Evolutionary conservation across 192 early-diverging fungal genomes (phyloP).

Genomic region (Coemansia sp.): DNA sequence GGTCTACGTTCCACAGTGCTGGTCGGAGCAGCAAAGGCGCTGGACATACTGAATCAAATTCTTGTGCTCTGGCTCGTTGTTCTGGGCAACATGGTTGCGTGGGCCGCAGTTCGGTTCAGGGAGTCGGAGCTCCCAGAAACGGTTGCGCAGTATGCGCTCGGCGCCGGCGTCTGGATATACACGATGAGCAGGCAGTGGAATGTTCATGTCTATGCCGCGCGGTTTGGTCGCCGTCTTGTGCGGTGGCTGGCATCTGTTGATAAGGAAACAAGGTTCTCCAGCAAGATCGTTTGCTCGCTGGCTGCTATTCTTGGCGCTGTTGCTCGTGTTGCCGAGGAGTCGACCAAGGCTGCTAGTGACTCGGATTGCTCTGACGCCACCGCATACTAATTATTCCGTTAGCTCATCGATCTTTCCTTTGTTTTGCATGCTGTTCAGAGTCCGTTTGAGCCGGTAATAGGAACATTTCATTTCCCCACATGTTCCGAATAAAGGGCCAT

Average conservation of each 20-base stretch:
- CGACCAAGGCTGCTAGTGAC: background rate
- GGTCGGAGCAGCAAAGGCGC: background rate
- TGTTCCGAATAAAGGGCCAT: too few relatives aligned
- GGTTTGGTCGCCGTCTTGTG: background rate
- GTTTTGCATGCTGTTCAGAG: too few relatives aligned
- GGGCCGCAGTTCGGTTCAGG: slow-evolving; percentile 35
- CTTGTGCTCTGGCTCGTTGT: slow-evolving; percentile 34
- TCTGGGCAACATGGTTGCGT: slow-evolving; percentile 31
- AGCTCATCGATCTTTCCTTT: background rate
- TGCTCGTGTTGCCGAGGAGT: slow-evolving; percentile 25
- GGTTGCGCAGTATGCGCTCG: slow-evolving; percentile 7
- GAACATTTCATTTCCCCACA: too few relatives aligned
- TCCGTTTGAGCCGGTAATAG: too few relatives aligned
- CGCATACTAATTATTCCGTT: background rate
- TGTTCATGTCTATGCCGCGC: slow-evolving; percentile 12
- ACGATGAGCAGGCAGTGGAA: background rate
- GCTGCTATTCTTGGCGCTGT: slow-evolving; percentile 34
- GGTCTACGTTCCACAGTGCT: slow-evolving; percentile 13
- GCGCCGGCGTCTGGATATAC: slow-evolving; percentile 8
- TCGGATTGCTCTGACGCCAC: background rate
- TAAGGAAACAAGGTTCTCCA: slow-evolving; percentile 25
- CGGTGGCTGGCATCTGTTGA: slow-evolving; percentile 33
- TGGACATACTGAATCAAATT: slow-evolving; percentile 21
- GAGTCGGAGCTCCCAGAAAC: slow-evolving; percentile 33
- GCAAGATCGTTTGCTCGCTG: slow-evolving; percentile 19